Percentiles rank a stretch among this genome's conserved stretches.
phyloP scores from a whole-genome alignment of 148 eudicot genomes.

The Drosera capensis region DNA sequence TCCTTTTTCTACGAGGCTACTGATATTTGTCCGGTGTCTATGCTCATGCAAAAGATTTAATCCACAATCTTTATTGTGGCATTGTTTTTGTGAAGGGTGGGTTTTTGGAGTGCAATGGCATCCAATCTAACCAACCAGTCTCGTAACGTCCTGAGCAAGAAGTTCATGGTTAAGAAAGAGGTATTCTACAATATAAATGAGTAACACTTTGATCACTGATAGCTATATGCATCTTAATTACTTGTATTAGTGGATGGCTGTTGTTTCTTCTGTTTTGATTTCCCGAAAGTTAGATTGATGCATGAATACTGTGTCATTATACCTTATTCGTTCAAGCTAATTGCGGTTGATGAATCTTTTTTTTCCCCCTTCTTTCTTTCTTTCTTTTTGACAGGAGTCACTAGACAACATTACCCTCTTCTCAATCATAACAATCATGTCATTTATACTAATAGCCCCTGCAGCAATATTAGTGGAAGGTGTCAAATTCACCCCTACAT shows the following conservation, averaged over 20 bases:
- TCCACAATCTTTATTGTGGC: too few species aligned
- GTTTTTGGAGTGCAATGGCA: constrained; percentile 90
- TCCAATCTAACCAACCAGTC: constrained; percentile 88
- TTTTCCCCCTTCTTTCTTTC: too few species aligned
- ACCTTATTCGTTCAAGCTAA: not conserved
- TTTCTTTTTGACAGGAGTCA: constrained; percentile 42
- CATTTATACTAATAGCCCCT: constrained; percentile 65
- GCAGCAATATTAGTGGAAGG: constrained; percentile 58
- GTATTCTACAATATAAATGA: constrained; percentile 14
- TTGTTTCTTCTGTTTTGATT: not conserved
- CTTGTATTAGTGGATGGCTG: not conserved
- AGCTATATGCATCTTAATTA: not conserved
- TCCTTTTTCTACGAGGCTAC: too few species aligned
- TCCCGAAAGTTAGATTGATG: too few species aligned
- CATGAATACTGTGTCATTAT: not conserved
- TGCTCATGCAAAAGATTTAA: too few species aligned
- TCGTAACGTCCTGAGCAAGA: constrained; percentile 87
- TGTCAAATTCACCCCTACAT: constrained; percentile 64
- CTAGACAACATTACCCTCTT: constrained; percentile 84
- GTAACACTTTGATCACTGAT: not conserved
- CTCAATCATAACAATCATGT: constrained; percentile 84
- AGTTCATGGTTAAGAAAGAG: constrained; percentile 69
- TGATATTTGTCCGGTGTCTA: too few species aligned
- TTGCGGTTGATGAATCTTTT: not conserved
- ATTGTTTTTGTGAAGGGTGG: constrained; percentile 14